Evolutionary conservation across 2,329 filamentous ascomycete genomes (phyloP), one percentile per base, ranked within the genome.

Genomic region (Rhynchosporium secalis): DNA sequence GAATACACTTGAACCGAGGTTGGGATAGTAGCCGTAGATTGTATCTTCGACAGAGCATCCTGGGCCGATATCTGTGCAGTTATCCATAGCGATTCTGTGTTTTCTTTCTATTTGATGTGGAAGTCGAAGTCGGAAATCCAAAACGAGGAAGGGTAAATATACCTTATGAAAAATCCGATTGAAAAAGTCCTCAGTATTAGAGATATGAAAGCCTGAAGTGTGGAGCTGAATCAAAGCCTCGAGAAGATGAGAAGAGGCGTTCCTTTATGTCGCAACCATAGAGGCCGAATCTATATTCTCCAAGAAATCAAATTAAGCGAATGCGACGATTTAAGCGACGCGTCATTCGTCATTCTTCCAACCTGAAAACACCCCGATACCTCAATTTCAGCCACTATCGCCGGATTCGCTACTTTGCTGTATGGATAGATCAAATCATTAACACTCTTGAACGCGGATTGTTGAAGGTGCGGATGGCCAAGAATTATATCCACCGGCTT

Each of bases 1-100:
- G 72, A 85, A 84, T 69, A 78, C 76, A 70, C 83, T 83, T 66
- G 81, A 77, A 55, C 81, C 81, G 12, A 79, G 72, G 70, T 82
- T 83, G 12, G 84, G 84, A 46, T 78, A 78, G 74, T 86, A 86
- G 56, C 83, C 83, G 51, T 74, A 72, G 29, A 72, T 65, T 12
- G 69, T 70, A 33, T 63, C 59, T 33, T 61, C 61, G 8, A 78
- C 45, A 0, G 72, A 69, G 58, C 77, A 79, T 3, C 66, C 72
- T 20, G 59, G 58, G 4, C 58, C 57, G 12, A 69, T 26, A 3
- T 58, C 40, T 0, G 65, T 68, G 43, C 68, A 70, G 52, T 64
- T 47, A 45, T 56, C 20, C 20, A 20, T 54, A 13, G 59, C 41
- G n/a, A 64, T 56, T 47, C 9, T 40, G 40, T 59, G 59, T 28